phyloP scores from a whole-genome alignment of 2,329 filamentous ascomycete species.

The Metarhizium brunneum region DNA sequence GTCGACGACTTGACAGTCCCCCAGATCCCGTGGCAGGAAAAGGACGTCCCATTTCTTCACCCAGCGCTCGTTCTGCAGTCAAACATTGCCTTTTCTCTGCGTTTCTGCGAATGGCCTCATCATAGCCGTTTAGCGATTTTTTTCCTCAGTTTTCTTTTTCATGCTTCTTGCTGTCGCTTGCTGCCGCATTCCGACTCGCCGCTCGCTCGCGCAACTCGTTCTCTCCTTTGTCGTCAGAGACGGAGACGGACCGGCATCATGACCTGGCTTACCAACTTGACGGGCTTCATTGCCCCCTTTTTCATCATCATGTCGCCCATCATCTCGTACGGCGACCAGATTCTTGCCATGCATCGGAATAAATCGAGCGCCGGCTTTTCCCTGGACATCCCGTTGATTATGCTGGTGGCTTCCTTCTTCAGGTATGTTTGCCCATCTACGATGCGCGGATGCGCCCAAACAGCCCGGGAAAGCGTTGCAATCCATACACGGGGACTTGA shows the following conservation, averaged over 20 bases:
- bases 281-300: conserved; percentile 50
- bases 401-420: conserved; percentile 59
- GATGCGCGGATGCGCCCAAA: conserved; percentile 4
- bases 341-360: conserved; percentile 52
- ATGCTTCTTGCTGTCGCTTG: background rate
- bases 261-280: conserved; percentile 36
- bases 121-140: background rate
- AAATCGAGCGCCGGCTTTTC: conserved; percentile 61
- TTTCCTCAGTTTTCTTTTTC: background rate
- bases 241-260: conserved; percentile 19
- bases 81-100: background rate
- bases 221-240: background rate
- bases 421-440: conserved; percentile 35
- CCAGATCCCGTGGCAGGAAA: too few relatives aligned
- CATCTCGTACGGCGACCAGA: conserved; percentile 57
- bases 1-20: too few relatives aligned
- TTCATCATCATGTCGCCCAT: conserved; percentile 57
- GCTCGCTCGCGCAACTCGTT: background rate
- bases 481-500: background rate
- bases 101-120: background rate
- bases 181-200: background rate
- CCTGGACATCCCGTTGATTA: conserved; percentile 62
- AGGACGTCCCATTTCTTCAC: background rate
- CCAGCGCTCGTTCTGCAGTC: background rate
- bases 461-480: too few relatives aligned